phyloP scores from a whole-genome alignment of 306 rosid genomes.

The Prunus campanulata region DNA sequence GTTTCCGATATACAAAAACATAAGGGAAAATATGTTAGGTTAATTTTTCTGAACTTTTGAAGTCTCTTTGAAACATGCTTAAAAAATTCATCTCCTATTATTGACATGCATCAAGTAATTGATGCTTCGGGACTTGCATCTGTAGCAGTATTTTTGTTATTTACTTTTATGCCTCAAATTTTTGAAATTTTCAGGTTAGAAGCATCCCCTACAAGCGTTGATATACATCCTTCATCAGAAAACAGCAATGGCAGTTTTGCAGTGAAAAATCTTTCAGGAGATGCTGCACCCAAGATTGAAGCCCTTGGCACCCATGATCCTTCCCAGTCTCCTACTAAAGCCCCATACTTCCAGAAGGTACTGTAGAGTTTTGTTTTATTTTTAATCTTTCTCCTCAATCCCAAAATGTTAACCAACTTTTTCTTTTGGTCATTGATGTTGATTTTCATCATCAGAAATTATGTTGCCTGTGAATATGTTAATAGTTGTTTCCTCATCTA shows the following conservation, averaged over 20 bases:
- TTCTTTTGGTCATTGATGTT: background rate
- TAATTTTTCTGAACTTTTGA: conserved; percentile 12
- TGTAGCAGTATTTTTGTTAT: conserved; percentile 7
- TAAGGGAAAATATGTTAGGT: conserved; percentile 67
- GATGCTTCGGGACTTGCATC: too few relatives aligned
- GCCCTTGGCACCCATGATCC: conserved; percentile 22
- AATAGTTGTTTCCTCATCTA: conserved; percentile 33
- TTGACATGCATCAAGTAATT: background rate
- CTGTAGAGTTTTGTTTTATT: conserved; percentile 9
- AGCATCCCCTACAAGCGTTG: conserved; percentile 70
- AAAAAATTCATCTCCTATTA: conserved; percentile 21
- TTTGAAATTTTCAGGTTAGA: conserved; percentile 61
- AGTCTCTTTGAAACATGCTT: conserved; percentile 4
- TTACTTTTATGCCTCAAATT: conserved; percentile 10
- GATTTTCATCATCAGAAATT: conserved; percentile 1
- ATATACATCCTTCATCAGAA: conserved; percentile 44
- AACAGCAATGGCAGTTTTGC: conserved; percentile 32
- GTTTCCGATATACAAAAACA: conserved; percentile 54
- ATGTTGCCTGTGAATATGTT: conserved; percentile 8
- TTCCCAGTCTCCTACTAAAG: conserved; percentile 47
- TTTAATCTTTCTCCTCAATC: background rate
- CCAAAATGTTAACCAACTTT: background rate
- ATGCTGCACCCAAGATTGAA: conserved; percentile 28
- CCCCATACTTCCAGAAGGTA: conserved; percentile 55
- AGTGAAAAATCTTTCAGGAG: conserved; percentile 39